Conservation (phyloP, 2,329 filamentous ascomycete genomes). For the Trichoderma citrinoviride region DNA sequence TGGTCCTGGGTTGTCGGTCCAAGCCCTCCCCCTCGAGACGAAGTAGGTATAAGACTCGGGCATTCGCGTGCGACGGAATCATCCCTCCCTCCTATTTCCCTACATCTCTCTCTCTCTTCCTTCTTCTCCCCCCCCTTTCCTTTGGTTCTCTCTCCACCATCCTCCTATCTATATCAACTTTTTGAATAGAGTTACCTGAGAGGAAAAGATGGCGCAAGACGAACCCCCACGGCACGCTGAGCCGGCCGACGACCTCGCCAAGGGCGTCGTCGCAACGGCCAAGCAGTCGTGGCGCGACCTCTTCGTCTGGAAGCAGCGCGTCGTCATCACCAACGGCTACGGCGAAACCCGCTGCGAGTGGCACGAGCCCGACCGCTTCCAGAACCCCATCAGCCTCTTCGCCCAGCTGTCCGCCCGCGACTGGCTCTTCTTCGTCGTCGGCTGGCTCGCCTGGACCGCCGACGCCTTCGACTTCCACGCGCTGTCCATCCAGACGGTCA, state of each 20-base stretch:
- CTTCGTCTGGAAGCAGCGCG: conserved; percentile 72
- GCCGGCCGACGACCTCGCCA: conserved; percentile 64
- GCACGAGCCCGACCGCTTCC: conserved; percentile 62
- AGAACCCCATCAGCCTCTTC: conserved; percentile 69
- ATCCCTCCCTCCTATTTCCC: too few relatives aligned
- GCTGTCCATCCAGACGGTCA: conserved; percentile 72
- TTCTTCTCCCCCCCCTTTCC: neutral
- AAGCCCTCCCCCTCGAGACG: too few relatives aligned
- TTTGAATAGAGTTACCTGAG: neutral
- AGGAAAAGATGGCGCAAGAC: neutral
- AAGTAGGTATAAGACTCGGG: neutral
- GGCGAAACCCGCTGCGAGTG: conserved; percentile 67
- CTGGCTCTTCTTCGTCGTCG: conserved; percentile 75
- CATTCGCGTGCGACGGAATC: too few relatives aligned
- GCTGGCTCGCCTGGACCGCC: conserved; percentile 72
- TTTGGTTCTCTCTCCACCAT: neutral
- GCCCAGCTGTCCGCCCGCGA: conserved; percentile 60
- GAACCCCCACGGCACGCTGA: conserved; percentile 34
- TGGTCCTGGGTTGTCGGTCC: neutral
- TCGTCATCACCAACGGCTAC: conserved; percentile 61
- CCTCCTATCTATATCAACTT: neutral
- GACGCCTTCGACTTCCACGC: conserved; percentile 85
- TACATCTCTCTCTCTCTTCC: too few relatives aligned
- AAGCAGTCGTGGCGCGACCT: conserved; percentile 64
- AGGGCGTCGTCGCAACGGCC: conserved; percentile 62